Evolutionary conservation across 2,329 filamentous ascomycete species (phyloP).

Genomic region (Exophiala phaeomuriformis): DNA sequence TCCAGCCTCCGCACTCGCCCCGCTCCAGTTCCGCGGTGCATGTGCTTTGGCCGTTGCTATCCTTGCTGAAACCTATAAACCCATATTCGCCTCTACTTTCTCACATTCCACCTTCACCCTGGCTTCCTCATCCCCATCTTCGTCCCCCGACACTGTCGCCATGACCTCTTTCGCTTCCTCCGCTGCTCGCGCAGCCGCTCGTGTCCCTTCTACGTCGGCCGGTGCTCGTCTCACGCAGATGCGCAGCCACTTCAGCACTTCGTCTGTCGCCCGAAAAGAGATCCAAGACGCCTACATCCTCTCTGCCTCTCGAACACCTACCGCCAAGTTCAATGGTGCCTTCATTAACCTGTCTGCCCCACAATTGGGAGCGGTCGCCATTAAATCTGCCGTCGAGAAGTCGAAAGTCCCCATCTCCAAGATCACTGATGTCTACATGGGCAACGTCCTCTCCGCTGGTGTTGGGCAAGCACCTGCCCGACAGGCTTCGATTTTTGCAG

Average conservation of each 20-base stretch:
- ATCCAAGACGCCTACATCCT: slow-evolving; percentile 91
- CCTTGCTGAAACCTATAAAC: too few species aligned
- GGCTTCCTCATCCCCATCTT: too few species aligned
- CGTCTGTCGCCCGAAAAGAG: slow-evolving; percentile 50
- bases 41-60: too few species aligned
- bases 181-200: slow-evolving; percentile 16
- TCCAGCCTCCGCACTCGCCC: too few species aligned
- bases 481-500: slow-evolving; percentile 83
- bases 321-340: slow-evolving; percentile 87
- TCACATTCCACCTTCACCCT: too few species aligned
- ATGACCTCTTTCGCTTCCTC: slow-evolving; percentile 17
- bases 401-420: slow-evolving; percentile 72
- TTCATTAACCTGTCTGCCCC: slow-evolving; percentile 77
- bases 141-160: too few species aligned
- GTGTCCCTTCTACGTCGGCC: slow-evolving; percentile 19
- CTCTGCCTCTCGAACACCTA: slow-evolving; percentile 81
- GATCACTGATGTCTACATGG: slow-evolving; percentile 94
- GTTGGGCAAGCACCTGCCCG: slow-evolving; percentile 87
- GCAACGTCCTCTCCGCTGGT: slow-evolving; percentile 78
- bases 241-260: slow-evolving; percentile 47
- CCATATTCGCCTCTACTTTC: too few species aligned
- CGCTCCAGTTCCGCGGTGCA: too few species aligned
- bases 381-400: slow-evolving; percentile 82
- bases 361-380: slow-evolving; percentile 81
- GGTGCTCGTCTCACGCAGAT: slow-evolving; percentile 42